phyloP scores from a whole-genome alignment of 164 flowering plant species.

The Chimonanthus praecox region DNA sequence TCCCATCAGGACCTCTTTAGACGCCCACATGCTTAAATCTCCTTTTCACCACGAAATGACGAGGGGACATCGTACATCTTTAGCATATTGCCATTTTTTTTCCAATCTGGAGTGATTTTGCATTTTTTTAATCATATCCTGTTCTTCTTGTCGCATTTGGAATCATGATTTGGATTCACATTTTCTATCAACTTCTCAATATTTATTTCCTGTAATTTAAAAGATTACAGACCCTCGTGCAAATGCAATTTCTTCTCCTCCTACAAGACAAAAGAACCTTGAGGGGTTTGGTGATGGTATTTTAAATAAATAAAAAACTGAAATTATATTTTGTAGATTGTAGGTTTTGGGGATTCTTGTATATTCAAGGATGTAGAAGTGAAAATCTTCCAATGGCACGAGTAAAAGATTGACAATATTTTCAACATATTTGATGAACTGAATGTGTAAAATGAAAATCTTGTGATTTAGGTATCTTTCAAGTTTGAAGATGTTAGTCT shows the following conservation, averaged over 20 bases:
- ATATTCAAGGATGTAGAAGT: too few relatives aligned
- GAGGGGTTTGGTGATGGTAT: background rate
- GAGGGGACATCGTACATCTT: slow-evolving; percentile 2
- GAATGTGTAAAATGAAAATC: too few relatives aligned
- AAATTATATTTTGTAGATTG: background rate
- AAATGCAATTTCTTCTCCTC: background rate
- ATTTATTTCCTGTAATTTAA: background rate
- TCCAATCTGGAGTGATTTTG: background rate
- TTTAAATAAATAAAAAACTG: background rate
- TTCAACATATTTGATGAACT: too few relatives aligned
- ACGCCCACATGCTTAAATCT: background rate
- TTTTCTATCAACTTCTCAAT: slow-evolving; percentile 4
- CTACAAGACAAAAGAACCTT: too few relatives aligned
- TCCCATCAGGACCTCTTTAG: background rate
- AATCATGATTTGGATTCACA: slow-evolving; percentile 7
- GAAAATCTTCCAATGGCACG: too few relatives aligned
- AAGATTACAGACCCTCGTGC: background rate
- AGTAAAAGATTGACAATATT: too few relatives aligned
- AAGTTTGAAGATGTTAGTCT: too few relatives aligned
- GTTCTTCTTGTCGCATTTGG: slow-evolving; percentile 1
- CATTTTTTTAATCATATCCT: background rate
- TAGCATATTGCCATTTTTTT: background rate
- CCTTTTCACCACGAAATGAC: slow-evolving; percentile 6
- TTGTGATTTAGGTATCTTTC: too few relatives aligned
- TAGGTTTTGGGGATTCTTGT: too few relatives aligned